Base-by-base conservation (phyloP, 2,329 filamentous ascomycete species). In the Sporothrix euskadiensis region DNA sequence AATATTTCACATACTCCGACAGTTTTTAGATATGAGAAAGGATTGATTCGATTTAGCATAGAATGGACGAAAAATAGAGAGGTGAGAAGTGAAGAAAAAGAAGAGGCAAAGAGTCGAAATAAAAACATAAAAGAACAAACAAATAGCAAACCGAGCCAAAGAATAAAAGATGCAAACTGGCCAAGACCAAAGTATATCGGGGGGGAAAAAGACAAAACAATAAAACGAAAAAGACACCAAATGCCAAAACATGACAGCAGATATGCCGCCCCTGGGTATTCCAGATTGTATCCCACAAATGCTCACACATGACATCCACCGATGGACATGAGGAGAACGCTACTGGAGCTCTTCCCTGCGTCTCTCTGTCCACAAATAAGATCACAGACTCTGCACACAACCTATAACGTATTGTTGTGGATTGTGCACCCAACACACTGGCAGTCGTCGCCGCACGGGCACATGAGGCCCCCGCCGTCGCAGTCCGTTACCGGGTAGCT, bases 371-470 rank as follows among this genome's bases (percentile, higher is more conserved):
- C 14, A 52, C 22, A 70, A 22, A 5, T 8, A 49, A n/a, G 16
- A 8, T n/a, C 6, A 14, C n/a, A 6, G 9, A 66, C 41, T 12
- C 22, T 30, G 26, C 1, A 2, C 26, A 49, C 4, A 12, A 49
- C 14, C 16, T 52, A 68, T 57, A 52, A 16, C 12, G 70, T 52
- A 22, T 73, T 71, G 76, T 92, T 92, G 91, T 14, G 90, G 89
- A 79, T 92, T 5, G 89, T 85, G 78, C 91, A 93, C 12, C 90
- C 90, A 49, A 92, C 83, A 78, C 91, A 93, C 76, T 89, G 86
- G 76, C 91, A 93, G 39, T 83, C 83, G 71, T 90, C 87, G 26
- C 91, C 91, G 78, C 91, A 93, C 66, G 84, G 83, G 77, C 91
- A 93, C 32, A 72, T 75, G 59, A 73, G 22, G 2, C 73, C 76